Evolutionary conservation across 1,284 basidiomycete genomes (phyloP).

Genomic region (Pyrrhoderma noxium): DNA sequence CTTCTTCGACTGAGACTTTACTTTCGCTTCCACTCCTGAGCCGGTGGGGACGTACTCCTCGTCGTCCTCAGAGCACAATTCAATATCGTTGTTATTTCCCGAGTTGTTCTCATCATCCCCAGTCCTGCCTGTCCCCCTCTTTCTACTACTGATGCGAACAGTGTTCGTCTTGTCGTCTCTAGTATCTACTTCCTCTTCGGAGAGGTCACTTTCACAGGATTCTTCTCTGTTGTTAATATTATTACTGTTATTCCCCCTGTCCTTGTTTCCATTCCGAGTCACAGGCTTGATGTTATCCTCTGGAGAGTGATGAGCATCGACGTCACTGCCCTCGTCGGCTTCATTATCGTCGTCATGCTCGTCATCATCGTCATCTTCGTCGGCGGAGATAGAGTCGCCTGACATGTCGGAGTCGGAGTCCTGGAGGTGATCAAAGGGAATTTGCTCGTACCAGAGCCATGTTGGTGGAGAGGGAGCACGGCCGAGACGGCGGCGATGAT

Average conservation of each 20-base stretch:
- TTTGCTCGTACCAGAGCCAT: conserved; percentile 83
- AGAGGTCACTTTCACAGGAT: conserved; percentile 26
- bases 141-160: not conserved
- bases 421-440: conserved; percentile 36
- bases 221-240: conserved; percentile 29
- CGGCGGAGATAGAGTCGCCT: conserved; percentile 51
- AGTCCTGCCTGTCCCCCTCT: conserved; percentile 5
- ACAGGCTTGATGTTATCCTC: conserved; percentile 39
- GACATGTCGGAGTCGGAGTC: conserved; percentile 42
- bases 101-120: conserved; percentile 21
- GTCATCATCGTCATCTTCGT: conserved; percentile 33
- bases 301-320: conserved; percentile 19
- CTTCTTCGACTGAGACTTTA: conserved; percentile 32
- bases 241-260: conserved; percentile 18
- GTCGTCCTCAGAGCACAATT: no score
- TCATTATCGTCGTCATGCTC: conserved; percentile 39
- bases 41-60: no score
- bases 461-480: conserved; percentile 74
- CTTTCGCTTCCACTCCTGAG: conserved; percentile 15
- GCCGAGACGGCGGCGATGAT: conserved; percentile 58
- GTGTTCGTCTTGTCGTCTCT: not conserved
- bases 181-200: conserved; percentile 31
- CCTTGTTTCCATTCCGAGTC: conserved; percentile 25
- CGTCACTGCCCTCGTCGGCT: conserved; percentile 25
- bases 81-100: not conserved